Evolutionary conservation across 2,329 filamentous ascomycete genomes (phyloP), one percentile per base, ranked within the genome.

Genomic region (Fusarium solani-melongenae): DNA sequence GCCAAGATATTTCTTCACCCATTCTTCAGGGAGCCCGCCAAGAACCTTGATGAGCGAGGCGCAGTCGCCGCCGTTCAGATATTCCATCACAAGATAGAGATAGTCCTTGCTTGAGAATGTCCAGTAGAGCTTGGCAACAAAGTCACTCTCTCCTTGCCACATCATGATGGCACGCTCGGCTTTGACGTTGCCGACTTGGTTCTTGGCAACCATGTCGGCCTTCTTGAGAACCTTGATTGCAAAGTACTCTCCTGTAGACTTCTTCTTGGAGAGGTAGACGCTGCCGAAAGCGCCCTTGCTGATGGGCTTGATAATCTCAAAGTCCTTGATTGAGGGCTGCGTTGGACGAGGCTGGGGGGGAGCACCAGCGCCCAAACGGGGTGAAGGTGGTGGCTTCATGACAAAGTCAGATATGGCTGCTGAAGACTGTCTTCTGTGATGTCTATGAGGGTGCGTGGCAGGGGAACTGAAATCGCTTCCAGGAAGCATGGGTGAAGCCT

Each of bases 161-260:
- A 99, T 99, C 96, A 99, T 98, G 80, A 99, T 99, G 24, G 97
- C 97, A 75, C 96, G 91, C 83, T 99, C 96, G 10, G 97, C 96
- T 83, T 99, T 98, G 79, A 99, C 96, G 79, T 99, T 99, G 76
- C 96, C 98, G 76, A 99, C 95, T 81, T 99, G 96, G 81, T 99
- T 99, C 84, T 99, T 99, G 70, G 96, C 96, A 71, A 99, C 94
- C 96, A 99, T 99, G 86, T 99, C 96, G n/a, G 96, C 95, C 84
- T 99, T 99, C 81, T 98, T 98, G 68, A 99, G 83, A 1, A 98
- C 96, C 81, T 99, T 99, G 85, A 99, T 98, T 11, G 96, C 96
- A 81, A 96, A 99, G 82, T 99, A 99, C 79, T 99, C 96, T 53
- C 95, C 96, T 0, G 97, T 99, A 0, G 94, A 96, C 83, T 98